These are phyloP conservation scores for Taphrina wiesneri DNA, from an alignment of 1,139 yeast species.

Conservation along the genomic window DNA sequence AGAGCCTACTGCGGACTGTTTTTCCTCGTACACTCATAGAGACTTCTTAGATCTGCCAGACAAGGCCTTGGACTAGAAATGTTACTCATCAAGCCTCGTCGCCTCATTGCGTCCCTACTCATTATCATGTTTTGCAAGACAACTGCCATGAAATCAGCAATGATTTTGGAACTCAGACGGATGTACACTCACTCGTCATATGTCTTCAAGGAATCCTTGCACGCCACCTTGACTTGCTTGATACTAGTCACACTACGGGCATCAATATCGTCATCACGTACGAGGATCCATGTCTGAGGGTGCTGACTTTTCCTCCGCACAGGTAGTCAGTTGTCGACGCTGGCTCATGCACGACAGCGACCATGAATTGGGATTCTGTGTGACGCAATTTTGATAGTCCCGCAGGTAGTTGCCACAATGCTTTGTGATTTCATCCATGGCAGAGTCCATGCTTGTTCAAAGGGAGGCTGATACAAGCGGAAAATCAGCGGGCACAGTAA, in stretches of 20 bases:
- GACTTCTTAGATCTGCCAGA: constrained; percentile 4
- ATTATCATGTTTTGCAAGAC: constrained; percentile 8
- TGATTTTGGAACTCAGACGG: neutral
- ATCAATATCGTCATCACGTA: no score
- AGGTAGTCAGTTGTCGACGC: constrained; percentile 25
- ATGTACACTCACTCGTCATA: constrained; percentile 20
- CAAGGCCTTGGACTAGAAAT: constrained; percentile 21
- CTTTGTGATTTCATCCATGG: constrained; percentile 21
- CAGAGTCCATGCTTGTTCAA: constrained; percentile 14
- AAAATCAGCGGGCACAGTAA: neutral
- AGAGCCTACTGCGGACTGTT: constrained; percentile 21
- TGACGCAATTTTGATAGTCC: constrained; percentile 17
- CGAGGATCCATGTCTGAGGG: neutral
- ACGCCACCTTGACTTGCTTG: constrained; percentile 26
- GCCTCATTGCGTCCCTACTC: neutral
- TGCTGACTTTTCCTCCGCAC: constrained; percentile 29
- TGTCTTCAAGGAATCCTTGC: constrained; percentile 13
- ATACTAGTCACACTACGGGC: constrained; percentile 21
- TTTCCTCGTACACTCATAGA: constrained; percentile 25
- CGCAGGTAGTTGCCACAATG: constrained; percentile 10
- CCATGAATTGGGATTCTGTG: constrained; percentile 20
- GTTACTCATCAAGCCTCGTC: neutral
- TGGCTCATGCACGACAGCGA: constrained; percentile 10
- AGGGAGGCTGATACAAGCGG: neutral
- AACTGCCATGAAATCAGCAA: neutral